Evolutionary conservation across 116 monocot species (phyloP).

Genomic region (Papilionanthe hybrid): DNA sequence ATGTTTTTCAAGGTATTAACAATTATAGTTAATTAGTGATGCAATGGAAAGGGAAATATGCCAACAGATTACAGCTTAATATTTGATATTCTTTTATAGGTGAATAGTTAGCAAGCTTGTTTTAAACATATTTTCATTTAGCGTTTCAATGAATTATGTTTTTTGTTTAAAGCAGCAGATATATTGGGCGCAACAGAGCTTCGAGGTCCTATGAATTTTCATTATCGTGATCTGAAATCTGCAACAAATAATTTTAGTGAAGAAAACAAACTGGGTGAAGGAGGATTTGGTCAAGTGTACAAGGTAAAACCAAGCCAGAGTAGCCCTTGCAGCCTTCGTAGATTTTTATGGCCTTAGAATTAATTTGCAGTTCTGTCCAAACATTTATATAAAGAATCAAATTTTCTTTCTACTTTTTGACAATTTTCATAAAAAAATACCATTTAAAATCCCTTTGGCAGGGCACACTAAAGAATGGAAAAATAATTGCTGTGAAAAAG

Average conservation of each 20-base stretch:
- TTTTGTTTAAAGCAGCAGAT: constrained; percentile 28
- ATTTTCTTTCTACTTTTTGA: not conserved
- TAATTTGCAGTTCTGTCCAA: not conserved
- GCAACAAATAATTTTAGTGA: constrained; percentile 51
- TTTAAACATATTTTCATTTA: not conserved
- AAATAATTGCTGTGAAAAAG: constrained; percentile 47
- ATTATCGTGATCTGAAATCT: constrained; percentile 42
- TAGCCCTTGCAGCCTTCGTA: not conserved
- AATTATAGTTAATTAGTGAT: not conserved
- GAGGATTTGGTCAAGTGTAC: constrained; percentile 64
- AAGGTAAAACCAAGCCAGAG: constrained; percentile 21
- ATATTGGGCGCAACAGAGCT: constrained; percentile 53
- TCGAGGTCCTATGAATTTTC: constrained; percentile 44
- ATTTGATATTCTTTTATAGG: not conserved
- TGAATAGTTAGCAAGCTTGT: not conserved
- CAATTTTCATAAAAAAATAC: not conserved
- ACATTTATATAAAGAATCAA: not conserved
- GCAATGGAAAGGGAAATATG: not conserved
- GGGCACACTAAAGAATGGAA: constrained; percentile 50
- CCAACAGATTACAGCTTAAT: not conserved
- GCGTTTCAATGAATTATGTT: not conserved
- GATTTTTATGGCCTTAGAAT: not conserved
- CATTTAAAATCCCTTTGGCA: constrained; percentile 10
- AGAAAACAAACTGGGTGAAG: constrained; percentile 53
- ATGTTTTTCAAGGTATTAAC: not conserved